Percentiles rank a stretch among this genome's conserved stretches.
These are phyloP conservation scores for Phytophthora cryptogea DNA, from an alignment of 352 stramenopile species.

Conservation along the genomic window DNA sequence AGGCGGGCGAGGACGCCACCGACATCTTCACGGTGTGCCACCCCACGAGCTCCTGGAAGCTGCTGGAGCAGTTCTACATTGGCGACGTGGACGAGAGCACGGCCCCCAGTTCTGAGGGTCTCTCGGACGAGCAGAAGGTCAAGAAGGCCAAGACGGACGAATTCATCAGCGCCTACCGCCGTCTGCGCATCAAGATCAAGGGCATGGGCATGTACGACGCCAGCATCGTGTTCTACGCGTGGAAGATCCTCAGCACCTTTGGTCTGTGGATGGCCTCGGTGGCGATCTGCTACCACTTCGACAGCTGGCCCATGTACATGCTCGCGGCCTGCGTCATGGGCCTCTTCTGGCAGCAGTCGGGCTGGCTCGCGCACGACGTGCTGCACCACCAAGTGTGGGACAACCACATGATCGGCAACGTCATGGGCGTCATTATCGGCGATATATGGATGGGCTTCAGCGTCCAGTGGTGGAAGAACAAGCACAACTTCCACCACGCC, in stretches of 20 bases:
- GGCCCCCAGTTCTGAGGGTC: slow-evolving; percentile 22
- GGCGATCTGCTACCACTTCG: slow-evolving; percentile 87
- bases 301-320: slow-evolving; percentile 89
- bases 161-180: slow-evolving; percentile 96
- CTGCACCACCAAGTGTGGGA: slow-evolving; percentile 98
- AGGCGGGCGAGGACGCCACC: slow-evolving; percentile 97
- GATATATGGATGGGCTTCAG: slow-evolving; percentile 98
- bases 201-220: slow-evolving; percentile 95
- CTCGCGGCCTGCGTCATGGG: slow-evolving; percentile 92
- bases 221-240: slow-evolving; percentile 92
- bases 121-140: slow-evolving; percentile 52
- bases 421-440: slow-evolving; percentile 94
- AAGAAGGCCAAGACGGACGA: slow-evolving; percentile 77
- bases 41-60: slow-evolving; percentile 90
- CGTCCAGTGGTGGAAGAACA: slow-evolving; percentile 98
- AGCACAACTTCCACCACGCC: slow-evolving; percentile 99
- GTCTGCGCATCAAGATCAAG: slow-evolving; percentile 94
- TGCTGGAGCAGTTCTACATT: slow-evolving; percentile 98
- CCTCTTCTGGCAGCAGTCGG: slow-evolving; percentile 99
- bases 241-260: slow-evolving; percentile 95
- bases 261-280: slow-evolving; percentile 86
- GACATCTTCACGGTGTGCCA: slow-evolving; percentile 99
- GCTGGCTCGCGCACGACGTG: slow-evolving; percentile 97
- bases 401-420: slow-evolving; percentile 93
- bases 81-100: slow-evolving; percentile 92